Base-by-base conservation (phyloP, 306 rosid species). In the Rosa chinensis region DNA sequence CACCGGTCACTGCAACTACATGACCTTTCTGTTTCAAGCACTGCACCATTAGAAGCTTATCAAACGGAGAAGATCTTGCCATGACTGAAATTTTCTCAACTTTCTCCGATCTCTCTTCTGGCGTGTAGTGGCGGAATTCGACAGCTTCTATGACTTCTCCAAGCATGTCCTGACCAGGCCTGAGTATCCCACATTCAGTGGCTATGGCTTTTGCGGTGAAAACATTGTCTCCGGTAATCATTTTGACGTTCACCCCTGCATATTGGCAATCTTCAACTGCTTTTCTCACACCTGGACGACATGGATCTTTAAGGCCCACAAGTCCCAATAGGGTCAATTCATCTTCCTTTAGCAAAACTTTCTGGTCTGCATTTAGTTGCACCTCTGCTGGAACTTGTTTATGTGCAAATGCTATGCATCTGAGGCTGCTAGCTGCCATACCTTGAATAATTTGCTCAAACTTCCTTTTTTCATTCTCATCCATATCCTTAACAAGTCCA, bases 401-500 rank as follows among this genome's bases (percentile, higher is more conserved):
- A 25, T 76, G 82, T 11, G 86, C 89, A 73, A 86, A 86, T 25
- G 84, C 89, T 39, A 86, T 86, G 47, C 87, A 86, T 20, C 77
- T 37, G 48, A 86, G 83, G 37, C 83, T 47, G 63, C 77, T 80
- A 2, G 85, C 84, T 1, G 85, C 85, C 87, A 86, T 83, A 17
- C 74, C 87, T 63, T 83, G 75, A 83, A 86, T 83, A 12, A 74
- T 83, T 6, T 66, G 21, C 68, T 80, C 76, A 25, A 86, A 61
- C 8, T 52, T 35, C 42, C 18, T 2, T 74, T 37, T 80, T 14
- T 35, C 61, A 5, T 12, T 43, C 10, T 59, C 66, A n/a, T 56
- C 82, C 20, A 86, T 43, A 9, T 73, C 77, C 5, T 63, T 59
- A 10, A 74, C 72, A 1, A 32, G 21, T 47, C 89, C 87, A 25